Evolutionary conservation across 148 eudicot species (phyloP), one percentile per base, ranked within the genome.

Genomic region (Suaeda aralocaspica): DNA sequence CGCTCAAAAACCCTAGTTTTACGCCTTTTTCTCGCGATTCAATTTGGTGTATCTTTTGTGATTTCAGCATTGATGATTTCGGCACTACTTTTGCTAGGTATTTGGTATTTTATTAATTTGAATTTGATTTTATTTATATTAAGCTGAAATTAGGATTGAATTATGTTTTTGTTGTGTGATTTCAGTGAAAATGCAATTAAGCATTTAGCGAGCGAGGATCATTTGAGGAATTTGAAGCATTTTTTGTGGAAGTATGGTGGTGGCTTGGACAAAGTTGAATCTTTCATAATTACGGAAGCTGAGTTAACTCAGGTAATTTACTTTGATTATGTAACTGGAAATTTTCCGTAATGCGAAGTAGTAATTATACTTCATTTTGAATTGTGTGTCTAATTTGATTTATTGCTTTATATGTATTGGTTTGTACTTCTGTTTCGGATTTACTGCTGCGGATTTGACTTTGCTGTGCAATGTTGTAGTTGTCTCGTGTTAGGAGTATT

Each of bases 171-270:
- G 50, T 26, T 44, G 21, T 77, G 45, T 31, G 42, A 26, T 82
- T 66, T 30, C 72, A 93, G 98, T 73, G 87, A 75, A 62, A 88
- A 88, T 74, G 95, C 82, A 7, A 90, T 93, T 61, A 64, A 67
- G 74, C 98, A 93, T 83, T 83, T 90, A 73, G 89, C 91, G 11
- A 82, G 87, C 49, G 84, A 34, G 66, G 92, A 88, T 56, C 98
- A 93, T 72, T 72, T 89, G 83, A 87, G 87, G 87, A 84, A 81
- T 58, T 75, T 90, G 75, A 90, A 90, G 88, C 84, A 82, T 69
- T 93, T 93, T 72, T 56, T 93, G 63, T 90, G 98, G 96, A 90
- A 86, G 67, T 82, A 87, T 60, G 91, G 98, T 67, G 91, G 92
- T 64, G 87, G 85, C 19, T 84, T 78, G 87, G 84, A 85, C 74